Evolutionary conservation across 306 rosid species (phyloP).

Genomic region (Phaseolus lunatus): DNA sequence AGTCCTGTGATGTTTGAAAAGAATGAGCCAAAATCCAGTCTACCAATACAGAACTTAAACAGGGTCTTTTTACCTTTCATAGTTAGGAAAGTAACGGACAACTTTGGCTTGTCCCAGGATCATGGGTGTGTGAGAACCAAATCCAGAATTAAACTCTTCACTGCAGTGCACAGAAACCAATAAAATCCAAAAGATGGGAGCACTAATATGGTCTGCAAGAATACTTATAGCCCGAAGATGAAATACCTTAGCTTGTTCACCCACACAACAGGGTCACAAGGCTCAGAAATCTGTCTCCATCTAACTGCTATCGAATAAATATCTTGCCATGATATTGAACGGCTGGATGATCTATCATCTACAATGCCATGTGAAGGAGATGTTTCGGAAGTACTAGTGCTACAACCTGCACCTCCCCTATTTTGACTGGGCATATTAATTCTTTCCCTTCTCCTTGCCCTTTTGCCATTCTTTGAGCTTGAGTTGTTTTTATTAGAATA

Average conservation of each 20-base stretch:
- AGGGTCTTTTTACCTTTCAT: slow-evolving; percentile 67
- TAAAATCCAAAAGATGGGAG: slow-evolving; percentile 38
- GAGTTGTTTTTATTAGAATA: slow-evolving; percentile 62
- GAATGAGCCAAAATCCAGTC: slow-evolving; percentile 41
- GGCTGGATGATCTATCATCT: slow-evolving; percentile 75
- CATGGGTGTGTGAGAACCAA: slow-evolving; percentile 96
- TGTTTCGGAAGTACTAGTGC: slow-evolving; percentile 71
- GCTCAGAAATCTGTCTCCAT: slow-evolving; percentile 96
- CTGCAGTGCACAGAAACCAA: slow-evolving; percentile 58
- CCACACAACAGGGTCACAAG: slow-evolving; percentile 96
- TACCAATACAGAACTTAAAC: slow-evolving; percentile 13
- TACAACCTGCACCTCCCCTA: slow-evolving; percentile 98
- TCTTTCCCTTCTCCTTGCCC: slow-evolving; percentile 83
- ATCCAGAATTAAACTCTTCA: slow-evolving; percentile 88
- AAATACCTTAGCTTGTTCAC: slow-evolving; percentile 88
- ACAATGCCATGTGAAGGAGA: slow-evolving; percentile 54
- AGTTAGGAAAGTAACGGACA: slow-evolving; percentile 84
- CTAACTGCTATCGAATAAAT: slow-evolving; percentile 83
- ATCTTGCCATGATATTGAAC: slow-evolving; percentile 76
- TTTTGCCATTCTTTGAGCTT: slow-evolving; percentile 72
- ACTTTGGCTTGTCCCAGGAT: slow-evolving; percentile 97
- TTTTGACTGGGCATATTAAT: slow-evolving; percentile 76
- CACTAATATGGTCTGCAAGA: slow-evolving; percentile 20
- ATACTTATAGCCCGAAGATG: slow-evolving; percentile 24
- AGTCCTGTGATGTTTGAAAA: slow-evolving; percentile 66